Evolutionary conservation across 129 eudicot species (phyloP), one percentile per base, ranked within the genome.

Genomic region (Rutidosis leptorrhynchoides): DNA sequence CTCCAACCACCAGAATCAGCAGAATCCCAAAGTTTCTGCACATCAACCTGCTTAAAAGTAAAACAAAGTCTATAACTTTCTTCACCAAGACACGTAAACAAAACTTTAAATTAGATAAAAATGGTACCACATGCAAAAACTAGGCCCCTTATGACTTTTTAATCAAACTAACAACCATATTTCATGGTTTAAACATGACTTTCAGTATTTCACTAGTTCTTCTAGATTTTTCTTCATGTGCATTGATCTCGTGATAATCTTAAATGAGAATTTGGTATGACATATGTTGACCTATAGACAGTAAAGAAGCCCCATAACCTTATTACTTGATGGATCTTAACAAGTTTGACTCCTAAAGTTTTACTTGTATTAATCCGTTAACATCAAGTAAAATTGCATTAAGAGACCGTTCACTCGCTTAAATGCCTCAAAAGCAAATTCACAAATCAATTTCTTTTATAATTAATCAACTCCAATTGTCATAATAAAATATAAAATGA

Each of bases 1-100:
- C 85, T 83, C 98, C 98, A 92, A 42, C 87, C 98, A 58, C 64
- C 95, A 74, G 98, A 88, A 70, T 83, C 83, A 69, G 94, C 90
- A 67, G 87, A 69, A 56, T 76, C 84, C 98, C 98, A 92, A 20
- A 92, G 96, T 51, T 81, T 77, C 65, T 85, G 81, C 48, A 83
- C 80, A 51, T 78, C 77, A 67, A 85, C 45, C 96, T 92, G 88
- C 49, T 49, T 21, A 62, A 25, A 73, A 64, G 60, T 60, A 68
- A 58, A 65, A 56, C 33, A 65, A 35, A 51, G 37, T 30, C 64
- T 2, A 32, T 32, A 59, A 24, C 55, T 58, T 58, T n/a, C n/a
- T n/a, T n/a, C n/a, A n/a, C n/a, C 27, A 14, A 45, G 7, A 29
- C 6, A 29, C 6, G 7, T 29, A 29, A 29, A 29, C 6, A 29